Evolutionary conservation across 768 basidiomycete genomes (phyloP), one percentile per base, ranked within the genome.

Genomic region (Paxillus ammoniavirescens): DNA sequence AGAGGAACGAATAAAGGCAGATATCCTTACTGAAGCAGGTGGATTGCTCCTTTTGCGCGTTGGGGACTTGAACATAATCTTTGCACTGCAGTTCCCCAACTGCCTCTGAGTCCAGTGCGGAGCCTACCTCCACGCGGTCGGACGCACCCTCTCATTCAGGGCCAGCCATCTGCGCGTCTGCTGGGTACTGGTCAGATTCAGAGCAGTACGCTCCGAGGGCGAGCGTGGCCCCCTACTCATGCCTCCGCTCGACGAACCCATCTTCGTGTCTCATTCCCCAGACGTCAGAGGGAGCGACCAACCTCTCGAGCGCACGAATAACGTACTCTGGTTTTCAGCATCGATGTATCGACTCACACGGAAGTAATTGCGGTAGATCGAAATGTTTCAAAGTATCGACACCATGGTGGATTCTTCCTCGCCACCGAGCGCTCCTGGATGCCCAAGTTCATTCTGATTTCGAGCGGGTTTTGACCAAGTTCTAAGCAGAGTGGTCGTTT

Each of bases 401-500:
- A 63, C 70, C 3, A 33, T 74, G 3, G 62, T 87, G 0, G 75
- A 81, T n/a, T 65, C 71, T 1, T 80, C 87, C 48, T 81, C 86
- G 0, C 72, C 79, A 87, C 55, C 66, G 71, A 3, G 82, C 84
- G 52, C 68, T 89, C 35, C 73, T 75, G 37, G 71, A 73, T 18
- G 65, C 65, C 2, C 53, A 8, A 4, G 42, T 67, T 2, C 65
- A 82, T 48, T 76, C 76, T 1, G 74, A 83, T 8, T 85, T 74
- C 49, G 82, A 86, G 42, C 66, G 66, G 12, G 63, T 86, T 3
- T 73, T 82, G 44, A 55, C 53, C 3, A 67, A 81, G 38, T 58
- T 88, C 21, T 72, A 80, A 55, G 70, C 71, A 26, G 87, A 89
- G 58, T 89, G 87, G 87, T 79, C 78, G 5, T 83, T 79, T 42